These are phyloP conservation scores for Elaeis guineensis DNA, from an alignment of 176 grass and related monocot genomes.

Conservation along the genomic window DNA sequence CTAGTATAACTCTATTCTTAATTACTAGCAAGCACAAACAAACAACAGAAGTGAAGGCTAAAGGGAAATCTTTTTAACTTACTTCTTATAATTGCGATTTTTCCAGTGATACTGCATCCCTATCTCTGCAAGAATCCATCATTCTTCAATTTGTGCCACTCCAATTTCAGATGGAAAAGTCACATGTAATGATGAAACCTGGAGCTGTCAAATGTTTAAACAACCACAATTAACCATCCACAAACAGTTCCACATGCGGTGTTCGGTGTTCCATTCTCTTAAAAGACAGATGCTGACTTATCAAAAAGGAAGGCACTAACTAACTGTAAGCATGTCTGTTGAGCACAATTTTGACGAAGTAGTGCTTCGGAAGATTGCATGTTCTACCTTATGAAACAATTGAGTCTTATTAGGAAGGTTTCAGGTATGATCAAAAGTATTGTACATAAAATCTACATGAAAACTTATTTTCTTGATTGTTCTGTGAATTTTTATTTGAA, in stretches of 20 bases:
- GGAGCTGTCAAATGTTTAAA: conserved; percentile 47
- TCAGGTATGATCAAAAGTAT: no score
- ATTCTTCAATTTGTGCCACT: conserved; percentile 71
- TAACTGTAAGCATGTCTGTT: no score
- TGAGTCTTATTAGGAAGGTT: no score
- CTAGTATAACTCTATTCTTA: background rate
- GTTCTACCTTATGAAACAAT: no score
- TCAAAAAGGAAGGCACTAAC: conserved; percentile 1
- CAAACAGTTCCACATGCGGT: background rate
- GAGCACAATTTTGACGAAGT: no score
- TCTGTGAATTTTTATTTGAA: no score
- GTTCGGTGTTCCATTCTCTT: background rate
- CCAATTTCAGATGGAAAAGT: conserved; percentile 94
- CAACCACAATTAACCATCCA: no score
- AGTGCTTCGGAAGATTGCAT: no score
- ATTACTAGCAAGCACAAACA: background rate
- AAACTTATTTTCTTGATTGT: no score
- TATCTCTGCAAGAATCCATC: conserved; percentile 66
- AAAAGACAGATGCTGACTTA: background rate
- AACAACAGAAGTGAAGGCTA: background rate
- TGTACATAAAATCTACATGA: no score
- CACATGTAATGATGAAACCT: conserved; percentile 77
- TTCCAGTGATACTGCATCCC: conserved; percentile 96
- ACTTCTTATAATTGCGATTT: conserved; percentile 92
- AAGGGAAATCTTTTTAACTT: conserved; percentile 1